Evolutionary conservation across 345 rosid genomes (phyloP).

Genomic region (Sonneratia caseolaris): DNA sequence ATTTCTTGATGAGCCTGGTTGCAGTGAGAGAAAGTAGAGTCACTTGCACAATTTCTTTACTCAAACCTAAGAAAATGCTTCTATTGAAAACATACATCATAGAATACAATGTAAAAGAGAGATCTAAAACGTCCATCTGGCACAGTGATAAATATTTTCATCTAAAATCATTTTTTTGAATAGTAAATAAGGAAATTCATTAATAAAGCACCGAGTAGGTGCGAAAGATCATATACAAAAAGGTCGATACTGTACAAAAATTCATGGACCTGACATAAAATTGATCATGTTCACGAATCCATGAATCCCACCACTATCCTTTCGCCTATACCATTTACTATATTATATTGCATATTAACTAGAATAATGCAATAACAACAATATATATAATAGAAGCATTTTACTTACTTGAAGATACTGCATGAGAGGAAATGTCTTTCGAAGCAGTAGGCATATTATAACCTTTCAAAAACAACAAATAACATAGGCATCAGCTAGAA

Average conservation of each 20-base stretch:
- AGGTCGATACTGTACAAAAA: too few species aligned
- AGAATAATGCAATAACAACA: neutral
- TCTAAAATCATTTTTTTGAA: neutral
- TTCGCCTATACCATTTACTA: neutral
- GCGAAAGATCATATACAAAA: too few species aligned
- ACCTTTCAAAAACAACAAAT: conserved; percentile 34
- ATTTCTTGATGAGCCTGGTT: conserved; percentile 68
- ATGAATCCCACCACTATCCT: neutral
- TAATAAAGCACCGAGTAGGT: too few species aligned
- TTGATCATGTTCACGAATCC: too few species aligned
- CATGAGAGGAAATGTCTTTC: conserved; percentile 77
- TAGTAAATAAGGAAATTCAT: too few species aligned
- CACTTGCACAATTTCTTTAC: neutral
- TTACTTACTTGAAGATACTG: conserved; percentile 59
- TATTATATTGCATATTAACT: neutral
- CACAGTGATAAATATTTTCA: neutral
- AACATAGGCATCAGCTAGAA: neutral
- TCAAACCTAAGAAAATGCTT: neutral
- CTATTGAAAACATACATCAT: neutral
- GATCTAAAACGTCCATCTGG: neutral
- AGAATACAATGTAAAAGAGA: neutral
- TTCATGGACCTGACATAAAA: too few species aligned
- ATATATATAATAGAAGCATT: neutral
- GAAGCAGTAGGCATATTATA: conserved; percentile 65
- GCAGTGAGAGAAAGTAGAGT: conserved; percentile 4